Evolutionary conservation across 1,284 basidiomycete species (phyloP).

Genomic region (Pseudozyma sp.): DNA sequence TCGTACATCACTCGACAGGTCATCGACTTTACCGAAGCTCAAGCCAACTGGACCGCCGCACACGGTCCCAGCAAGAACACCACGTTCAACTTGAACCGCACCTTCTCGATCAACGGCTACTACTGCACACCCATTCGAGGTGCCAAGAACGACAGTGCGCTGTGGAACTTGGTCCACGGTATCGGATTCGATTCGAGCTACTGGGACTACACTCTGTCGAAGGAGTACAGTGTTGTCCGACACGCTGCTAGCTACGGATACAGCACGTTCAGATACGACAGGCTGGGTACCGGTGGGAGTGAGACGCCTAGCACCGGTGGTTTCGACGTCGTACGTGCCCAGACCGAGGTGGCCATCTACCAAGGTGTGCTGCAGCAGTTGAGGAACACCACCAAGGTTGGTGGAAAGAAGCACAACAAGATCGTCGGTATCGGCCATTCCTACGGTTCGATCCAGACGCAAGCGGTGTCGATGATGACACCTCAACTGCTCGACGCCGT

Average conservation of each 20-base stretch:
- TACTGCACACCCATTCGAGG: slow-evolving; percentile 41
- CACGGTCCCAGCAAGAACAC: slow-evolving; percentile 14
- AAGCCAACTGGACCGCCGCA: slow-evolving; percentile 34
- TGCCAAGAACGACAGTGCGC: slow-evolving; percentile 15
- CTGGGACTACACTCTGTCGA: slow-evolving; percentile 37
- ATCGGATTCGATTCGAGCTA: slow-evolving; percentile 53
- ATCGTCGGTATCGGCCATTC: slow-evolving; percentile 57
- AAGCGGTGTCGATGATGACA: slow-evolving; percentile 54
- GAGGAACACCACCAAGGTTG: slow-evolving; percentile 39
- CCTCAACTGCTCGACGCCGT: slow-evolving; percentile 65
- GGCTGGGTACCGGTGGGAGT: slow-evolving; percentile 67
- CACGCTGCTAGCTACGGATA: slow-evolving; percentile 53
- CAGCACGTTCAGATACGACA: slow-evolving; percentile 66
- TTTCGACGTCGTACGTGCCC: slow-evolving; percentile 65
- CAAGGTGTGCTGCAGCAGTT: slow-evolving; percentile 62
- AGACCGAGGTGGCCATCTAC: slow-evolving; percentile 69
- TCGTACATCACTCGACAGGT: slow-evolving; percentile 46
- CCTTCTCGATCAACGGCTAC: slow-evolving; percentile 36
- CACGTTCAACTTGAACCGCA: slow-evolving; percentile 20
- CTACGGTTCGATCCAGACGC: slow-evolving; percentile 54
- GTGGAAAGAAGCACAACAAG: slow-evolving; percentile 33
- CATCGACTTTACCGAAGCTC: slow-evolving; percentile 30
- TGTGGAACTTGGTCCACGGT: slow-evolving; percentile 48
- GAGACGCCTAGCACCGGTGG: slow-evolving; percentile 57
- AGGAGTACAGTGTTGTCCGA: slow-evolving; percentile 43